Percentiles rank a stretch among this genome's conserved stretches.
These are phyloP conservation scores for Ogataea trehalophila DNA, from an alignment of 805 yeast genomes.

Conservation along the genomic window DNA sequence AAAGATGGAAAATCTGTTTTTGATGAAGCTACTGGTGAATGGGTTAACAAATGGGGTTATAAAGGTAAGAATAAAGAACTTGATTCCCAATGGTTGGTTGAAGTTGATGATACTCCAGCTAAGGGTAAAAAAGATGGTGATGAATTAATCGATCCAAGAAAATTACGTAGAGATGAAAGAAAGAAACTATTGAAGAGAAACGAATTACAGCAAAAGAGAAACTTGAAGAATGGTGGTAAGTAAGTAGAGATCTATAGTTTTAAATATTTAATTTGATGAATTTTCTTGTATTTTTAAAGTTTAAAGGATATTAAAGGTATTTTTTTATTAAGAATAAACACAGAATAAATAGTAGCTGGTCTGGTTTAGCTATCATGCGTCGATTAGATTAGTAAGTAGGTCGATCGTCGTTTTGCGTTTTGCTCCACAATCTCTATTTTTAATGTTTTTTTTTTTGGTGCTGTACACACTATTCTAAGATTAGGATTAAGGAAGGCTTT, in stretches of 20 bases:
- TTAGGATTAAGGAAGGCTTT: too few species aligned
- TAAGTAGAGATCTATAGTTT: background rate
- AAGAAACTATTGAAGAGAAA: conserved; percentile 82
- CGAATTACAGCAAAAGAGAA: conserved; percentile 77
- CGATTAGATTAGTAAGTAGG: background rate
- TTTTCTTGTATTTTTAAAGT: background rate
- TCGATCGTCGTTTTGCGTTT: background rate
- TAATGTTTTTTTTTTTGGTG: too few species aligned
- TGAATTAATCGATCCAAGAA: conserved; percentile 84
- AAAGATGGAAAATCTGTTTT: conserved; percentile 84
- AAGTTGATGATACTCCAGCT: conserved; percentile 67
- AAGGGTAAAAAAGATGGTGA: conserved; percentile 38
- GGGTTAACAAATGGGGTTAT: conserved; percentile 99
- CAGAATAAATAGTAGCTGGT: too few species aligned
- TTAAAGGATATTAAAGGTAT: background rate
- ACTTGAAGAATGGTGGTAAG: conserved; percentile 40
- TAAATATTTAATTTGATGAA: background rate
- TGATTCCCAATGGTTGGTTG: conserved; percentile 94
- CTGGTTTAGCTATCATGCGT: too few species aligned
- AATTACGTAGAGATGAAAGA: conserved; percentile 75
- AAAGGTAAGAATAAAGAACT: conserved; percentile 84
- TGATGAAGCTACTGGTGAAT: conserved; percentile 85
- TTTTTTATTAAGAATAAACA: too few species aligned
- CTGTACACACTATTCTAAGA: too few species aligned
- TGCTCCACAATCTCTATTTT: too few species aligned